Evolutionary conservation across 1,139 yeast genomes (phyloP).

Genomic region (Suhomyces panamericanus): DNA sequence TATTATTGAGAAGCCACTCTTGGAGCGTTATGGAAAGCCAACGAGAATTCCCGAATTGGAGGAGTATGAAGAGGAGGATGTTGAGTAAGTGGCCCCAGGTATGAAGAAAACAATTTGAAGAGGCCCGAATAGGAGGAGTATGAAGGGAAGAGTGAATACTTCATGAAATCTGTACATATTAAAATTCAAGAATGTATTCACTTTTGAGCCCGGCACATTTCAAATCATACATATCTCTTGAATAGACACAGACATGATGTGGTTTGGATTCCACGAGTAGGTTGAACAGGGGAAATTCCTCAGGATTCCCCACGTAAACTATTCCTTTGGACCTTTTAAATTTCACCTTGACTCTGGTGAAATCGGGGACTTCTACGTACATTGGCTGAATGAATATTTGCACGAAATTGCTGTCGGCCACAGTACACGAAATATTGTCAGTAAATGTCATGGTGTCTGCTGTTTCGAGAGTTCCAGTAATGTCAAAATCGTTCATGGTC

Average conservation of each 20-base stretch:
- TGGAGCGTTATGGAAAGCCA: slow-evolving; percentile 42
- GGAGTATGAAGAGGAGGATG: slow-evolving; percentile 47
- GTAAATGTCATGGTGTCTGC: slow-evolving; percentile 10
- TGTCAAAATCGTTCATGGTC: neutral
- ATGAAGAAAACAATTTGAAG: too few species aligned
- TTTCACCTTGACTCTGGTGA: slow-evolving; percentile 13
- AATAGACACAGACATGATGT: slow-evolving; percentile 7
- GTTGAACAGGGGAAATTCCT: slow-evolving; percentile 2
- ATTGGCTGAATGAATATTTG: slow-evolving; percentile 18
- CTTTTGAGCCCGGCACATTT: slow-evolving; percentile 6
- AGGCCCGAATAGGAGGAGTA: too few species aligned
- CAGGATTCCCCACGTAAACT: neutral
- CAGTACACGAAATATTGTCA: slow-evolving; percentile 18
- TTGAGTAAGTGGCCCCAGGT: slow-evolving; percentile 20
- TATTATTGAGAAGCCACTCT: slow-evolving; percentile 40
- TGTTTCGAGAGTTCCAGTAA: slow-evolving; percentile 1
- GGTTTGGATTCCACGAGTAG: slow-evolving; percentile 3
- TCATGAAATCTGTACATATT: neutral
- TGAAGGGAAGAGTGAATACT: neutral
- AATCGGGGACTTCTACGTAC: slow-evolving; percentile 15
- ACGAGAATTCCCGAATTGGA: slow-evolving; percentile 38
- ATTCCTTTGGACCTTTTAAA: slow-evolving; percentile 6
- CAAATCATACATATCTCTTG: slow-evolving; percentile 3
- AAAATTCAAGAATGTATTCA: slow-evolving; percentile 2
- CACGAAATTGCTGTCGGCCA: slow-evolving; percentile 19